These are phyloP conservation scores for Neocucurbitaria cava DNA, from an alignment of 2,329 filamentous ascomycete genomes.

Conservation along the genomic window DNA sequence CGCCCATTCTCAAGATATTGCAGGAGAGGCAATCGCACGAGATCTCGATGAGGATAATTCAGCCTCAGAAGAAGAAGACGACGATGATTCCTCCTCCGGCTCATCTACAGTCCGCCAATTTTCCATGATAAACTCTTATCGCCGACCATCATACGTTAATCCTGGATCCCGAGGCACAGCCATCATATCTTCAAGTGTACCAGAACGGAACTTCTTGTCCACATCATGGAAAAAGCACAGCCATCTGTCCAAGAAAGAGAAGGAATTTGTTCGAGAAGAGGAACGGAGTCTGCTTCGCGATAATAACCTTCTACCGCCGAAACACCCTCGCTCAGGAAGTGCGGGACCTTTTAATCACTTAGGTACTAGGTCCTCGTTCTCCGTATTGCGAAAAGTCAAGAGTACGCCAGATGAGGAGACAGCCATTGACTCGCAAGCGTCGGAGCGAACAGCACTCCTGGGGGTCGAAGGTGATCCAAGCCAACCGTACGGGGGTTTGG, in stretches of 20 bases:
- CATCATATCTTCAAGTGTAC: conserved; percentile 65
- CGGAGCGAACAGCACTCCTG: conserved; percentile 60
- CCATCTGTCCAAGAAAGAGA: conserved; percentile 60
- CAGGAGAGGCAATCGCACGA: conserved; percentile 47
- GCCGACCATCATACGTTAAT: conserved; percentile 77
- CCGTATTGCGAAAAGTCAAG: conserved; percentile 36
- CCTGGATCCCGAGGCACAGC: conserved; percentile 75
- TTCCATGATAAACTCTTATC: conserved; percentile 70
- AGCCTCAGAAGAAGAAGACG: conserved; percentile 59
- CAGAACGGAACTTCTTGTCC: conserved; percentile 40
- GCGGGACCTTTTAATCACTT: conserved; percentile 36
- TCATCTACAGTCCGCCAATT: conserved; percentile 54
- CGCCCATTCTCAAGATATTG: conserved; percentile 41
- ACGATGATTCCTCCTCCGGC: conserved; percentile 59
- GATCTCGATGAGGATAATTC: conserved; percentile 53
- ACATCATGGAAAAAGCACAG: conserved; percentile 45
- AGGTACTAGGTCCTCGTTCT: conserved; percentile 36
- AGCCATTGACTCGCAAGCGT: conserved; percentile 18
- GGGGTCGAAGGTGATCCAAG: conserved; percentile 45
- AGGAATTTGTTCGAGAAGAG: conserved; percentile 61
- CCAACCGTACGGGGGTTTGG: conserved; percentile 55
- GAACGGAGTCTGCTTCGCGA: conserved; percentile 66
- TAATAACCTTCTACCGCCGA: conserved; percentile 64
- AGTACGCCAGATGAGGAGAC: conserved; percentile 45
- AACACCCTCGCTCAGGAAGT: conserved; percentile 52